Evolutionary conservation across 2,329 filamentous ascomycete species (phyloP), one percentile per base, ranked within the genome.

Genomic region (Colletotrichum camelliae): DNA sequence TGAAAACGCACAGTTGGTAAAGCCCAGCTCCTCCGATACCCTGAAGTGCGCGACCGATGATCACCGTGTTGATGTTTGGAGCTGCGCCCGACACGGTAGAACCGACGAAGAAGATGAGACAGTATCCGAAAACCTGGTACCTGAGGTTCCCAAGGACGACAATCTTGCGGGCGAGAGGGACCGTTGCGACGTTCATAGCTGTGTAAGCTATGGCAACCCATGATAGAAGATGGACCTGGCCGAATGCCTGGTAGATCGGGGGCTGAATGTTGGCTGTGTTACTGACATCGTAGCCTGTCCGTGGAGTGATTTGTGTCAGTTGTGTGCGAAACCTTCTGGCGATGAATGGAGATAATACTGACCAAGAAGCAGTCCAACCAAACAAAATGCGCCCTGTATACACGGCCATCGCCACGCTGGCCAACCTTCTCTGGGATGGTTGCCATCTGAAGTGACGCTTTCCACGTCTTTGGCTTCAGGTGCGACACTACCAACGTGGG

Each of bases 181-280:
- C 81, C 29, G 80, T 75, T n/a, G 82, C 81, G 18, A 84, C 81
- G 75, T 82, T 82, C 70, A 80, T 81, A 15, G 84, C 77, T 1
- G 82, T 82, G 73, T 85, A 86, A 9, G 81, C 82, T 15, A 86
- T 79, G 31, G 80, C 81, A n/a, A 87, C 80, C 85, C 85, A 86
- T 5, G 84, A 82, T 7, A 87, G 79, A 2, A 86, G 79, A 43
- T 85, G 81, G 48, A 87, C 82, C 13, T 82, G 78, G 7, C 83
- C 82, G 60, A 86, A 85, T 27, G 88, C 89, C 68, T 88, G 84
- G 80, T 93, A 92, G 65, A 93, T 88, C 5, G 89, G 90, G 10
- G 84, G 84, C 80, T 92, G 92, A 64, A 90, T 88, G 77, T 91
- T 89, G 9, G 90, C 88, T 21, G 88, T 86, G 70, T 88, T 86